Evolutionary conservation across 1,284 basidiomycete genomes (phyloP), one percentile per base, ranked within the genome.

Genomic region (Irpex rosettiformis): DNA sequence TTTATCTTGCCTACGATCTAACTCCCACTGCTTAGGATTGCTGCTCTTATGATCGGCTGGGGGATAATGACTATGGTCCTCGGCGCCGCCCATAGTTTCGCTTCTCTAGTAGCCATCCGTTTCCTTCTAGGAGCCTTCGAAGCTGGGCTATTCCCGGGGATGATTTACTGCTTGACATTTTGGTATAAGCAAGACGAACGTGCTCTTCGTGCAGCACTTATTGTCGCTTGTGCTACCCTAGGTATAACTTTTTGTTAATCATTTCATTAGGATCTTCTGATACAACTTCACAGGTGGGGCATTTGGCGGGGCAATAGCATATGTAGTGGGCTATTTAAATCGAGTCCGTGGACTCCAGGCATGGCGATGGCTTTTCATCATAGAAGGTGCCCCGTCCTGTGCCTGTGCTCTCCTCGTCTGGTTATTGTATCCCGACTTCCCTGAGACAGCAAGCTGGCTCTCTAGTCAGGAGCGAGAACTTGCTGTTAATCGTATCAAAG

Each of bases 91-190:
- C 61, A 66, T 24, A 74, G 68, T 63, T 77, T 72, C 57, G 67
- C 67, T 16, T 69, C 64, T 16, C 64, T 77, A 48, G 64, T 72
- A 21, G 72, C 78, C 0, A 77, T 86, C 13, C 77, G 87, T 10
- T 73, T 89, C 63, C 78, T 82, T 60, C 78, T 89, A 24, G 87
- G 86, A 4, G 64, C 83, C 0, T 84, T 81, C 63, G 86, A 88
- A 73, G 85, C 84, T 21, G 86, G 85, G 16, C 73, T 89, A 29
- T 79, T 88, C 52, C 85, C 86, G 4, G 84, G 83, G 42, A 82
- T 86, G 58, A 80, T 83, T 54, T 66, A 63, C 57, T 73, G 70
- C 61, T 64, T 74, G 55, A 77, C 73, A 4, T 75, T 75, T 64
- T 76, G 75, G 75, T 75, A 74, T 61, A 72, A 68, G 22, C 72